Evolutionary conservation across 108 stramenopile genomes (phyloP), one percentile per base, ranked within the genome.

Genomic region (Stephanodiscus triporus): DNA sequence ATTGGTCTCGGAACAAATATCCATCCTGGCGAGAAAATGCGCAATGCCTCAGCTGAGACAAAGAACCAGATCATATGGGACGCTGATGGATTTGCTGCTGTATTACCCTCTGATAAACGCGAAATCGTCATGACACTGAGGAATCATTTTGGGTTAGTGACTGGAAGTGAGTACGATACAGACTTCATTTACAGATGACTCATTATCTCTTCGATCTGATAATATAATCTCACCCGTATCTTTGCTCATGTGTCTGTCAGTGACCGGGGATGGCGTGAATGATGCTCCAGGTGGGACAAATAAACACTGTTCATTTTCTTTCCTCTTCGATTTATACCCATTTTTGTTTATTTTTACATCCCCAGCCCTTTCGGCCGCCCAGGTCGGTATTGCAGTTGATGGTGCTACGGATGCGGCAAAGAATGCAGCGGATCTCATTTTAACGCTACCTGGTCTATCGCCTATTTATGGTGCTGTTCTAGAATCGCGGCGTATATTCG

Each of bases 191-290:
- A n/a, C n/a, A n/a, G n/a, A n/a, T n/a, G n/a, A n/a, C n/a, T n/a
- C n/a, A n/a, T n/a, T n/a, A n/a, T n/a, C n/a, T n/a, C n/a, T n/a
- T n/a, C n/a, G n/a, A n/a, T n/a, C n/a, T 34, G 32, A 34, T 34
- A 34, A 34, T 34, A 4, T 34, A 34, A 34, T 34, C 32, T 34
- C 32, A 34, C 32, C 32, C 32, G 2, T 4, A 5, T 34, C 32
- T 34, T 34, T 34, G 32, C 32, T 34, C 32, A 34, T 34, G 32
- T 34, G 2, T 34, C 4, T 34, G 32, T 34, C 5, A 34, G 32
- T 96, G 96, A 96, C 96, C 16, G 96, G 96, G 22, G 92, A 96
- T 65, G 94, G 91, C 36, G 92, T 96, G 42, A 97, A 97, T 72
- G 96, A 97, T 72, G 94, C 94, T 17, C 32, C 32, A 34, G 32